Base-by-base conservation (phyloP, 2,329 filamentous ascomycete species). In the Xylaria digitata region DNA sequence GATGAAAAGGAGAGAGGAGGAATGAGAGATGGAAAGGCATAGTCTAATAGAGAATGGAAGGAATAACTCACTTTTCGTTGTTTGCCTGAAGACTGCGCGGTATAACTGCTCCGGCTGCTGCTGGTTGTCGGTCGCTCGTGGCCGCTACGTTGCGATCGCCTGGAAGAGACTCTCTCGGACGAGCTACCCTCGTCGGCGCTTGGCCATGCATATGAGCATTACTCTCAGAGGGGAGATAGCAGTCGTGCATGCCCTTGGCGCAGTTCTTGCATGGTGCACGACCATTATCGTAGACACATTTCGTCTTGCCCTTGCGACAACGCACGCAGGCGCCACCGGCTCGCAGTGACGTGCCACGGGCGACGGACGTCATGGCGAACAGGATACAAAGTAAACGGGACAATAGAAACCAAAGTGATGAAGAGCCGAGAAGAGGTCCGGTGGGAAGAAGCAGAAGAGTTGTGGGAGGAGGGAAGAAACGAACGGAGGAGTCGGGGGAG, bases 291-390 rank as follows among this genome's bases (percentile, higher is more conserved):
- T 89, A 89, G 73, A 88, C 86, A 69, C 86, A 89, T 74, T 88
- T 88, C 59, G 86, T 89, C 78, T 89, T 89, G 79, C 86, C 86
- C 75, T 88, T 89, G 76, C 86, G 85, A 78, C 86, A 89, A 78
- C 86, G 85, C 71, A 88, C 86, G 71, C 86, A 89, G 73, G 86
- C 86, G 73, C 86, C 86, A 75, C 86, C 86, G 76, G 86, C 86
- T 75, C 86, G 82, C 62, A 88, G 84, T 77, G 86, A 86, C 71
- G 86, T 88, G 73, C 84, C 84, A 78, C 86, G 84, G 74, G 85
- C 83, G 70, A 84, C 81, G 55, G 80, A 78, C 63, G 83, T 79
- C 84, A 85, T 85, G 74, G 64, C 70, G 66, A 68, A 21, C 32
- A 48, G 40, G 21, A 34, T 8, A 40, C 30, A 19, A 46, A n/a